Evolutionary conservation across 2,329 filamentous ascomycete genomes (phyloP).

Genomic region (Byssochlamys sp.): DNA sequence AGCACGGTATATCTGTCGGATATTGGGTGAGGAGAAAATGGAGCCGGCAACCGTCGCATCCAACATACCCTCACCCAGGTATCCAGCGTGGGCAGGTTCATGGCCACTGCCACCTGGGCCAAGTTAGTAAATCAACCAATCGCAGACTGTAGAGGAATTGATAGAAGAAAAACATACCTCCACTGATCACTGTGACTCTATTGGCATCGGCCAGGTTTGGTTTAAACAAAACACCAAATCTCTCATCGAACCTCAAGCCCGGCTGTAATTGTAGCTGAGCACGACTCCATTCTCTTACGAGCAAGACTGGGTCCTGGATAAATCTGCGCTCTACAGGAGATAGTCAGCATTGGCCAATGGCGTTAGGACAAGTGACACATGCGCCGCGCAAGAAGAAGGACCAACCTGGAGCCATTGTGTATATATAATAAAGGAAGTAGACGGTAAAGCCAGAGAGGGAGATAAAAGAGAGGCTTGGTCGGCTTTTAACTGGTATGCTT

Average conservation of each 20-base stretch:
- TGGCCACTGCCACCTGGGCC: constrained; percentile 1
- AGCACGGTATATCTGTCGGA: not conserved
- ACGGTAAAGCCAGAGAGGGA: not conserved
- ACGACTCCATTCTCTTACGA: not conserved
- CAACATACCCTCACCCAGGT: constrained; percentile 2
- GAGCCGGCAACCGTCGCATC: not conserved
- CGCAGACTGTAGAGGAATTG: not conserved
- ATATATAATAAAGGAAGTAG: not conserved
- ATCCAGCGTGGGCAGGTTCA: constrained; percentile 3
- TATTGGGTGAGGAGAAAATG: constrained; percentile 1
- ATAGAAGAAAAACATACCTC: not conserved
- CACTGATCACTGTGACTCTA: not conserved
- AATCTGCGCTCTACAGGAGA: not conserved
- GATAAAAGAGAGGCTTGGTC: not conserved
- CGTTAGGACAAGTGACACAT: not conserved
- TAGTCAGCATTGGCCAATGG: not conserved
- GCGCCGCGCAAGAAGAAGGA: not conserved
- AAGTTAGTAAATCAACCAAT: not conserved
- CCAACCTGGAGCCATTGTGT: not conserved
- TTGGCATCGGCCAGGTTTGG: not conserved
- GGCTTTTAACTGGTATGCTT: not conserved
- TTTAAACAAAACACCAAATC: not conserved
- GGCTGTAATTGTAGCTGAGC: constrained; percentile 7
- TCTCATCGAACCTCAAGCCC: not conserved
- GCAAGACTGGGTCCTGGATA: not conserved